Evolutionary conservation across 371 early-diverging fungal genomes (phyloP), one percentile per base, ranked within the genome.

Genomic region (Amoeboaphelidium protococcarum): DNA sequence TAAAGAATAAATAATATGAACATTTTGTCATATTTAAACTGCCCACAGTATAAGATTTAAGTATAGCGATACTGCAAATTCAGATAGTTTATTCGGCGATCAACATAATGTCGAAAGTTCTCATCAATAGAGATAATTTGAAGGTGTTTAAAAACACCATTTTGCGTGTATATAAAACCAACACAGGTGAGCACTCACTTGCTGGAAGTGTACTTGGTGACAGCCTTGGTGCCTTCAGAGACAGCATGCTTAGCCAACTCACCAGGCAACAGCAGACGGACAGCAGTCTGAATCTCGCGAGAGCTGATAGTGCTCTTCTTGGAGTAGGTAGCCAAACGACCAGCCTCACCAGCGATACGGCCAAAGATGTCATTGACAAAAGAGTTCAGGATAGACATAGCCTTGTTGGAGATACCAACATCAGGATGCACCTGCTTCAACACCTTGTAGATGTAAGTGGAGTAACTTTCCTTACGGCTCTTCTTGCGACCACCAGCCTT

Each of bases 281-380:
- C 87, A 48, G 87, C 74, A 37, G 86, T 85, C 67, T 90, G 88
- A 62, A 90, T 82, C 66, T 90, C 90, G 58, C 90, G 80, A 41
- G 86, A 85, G 46, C 80, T 75, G 69, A 90, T 87, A 65, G 90
- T 87, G 47, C 82, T 78, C 45, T 76, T 71, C 78, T 86, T 86
- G 80, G 80, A 83, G 76, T 84, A 81, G 41, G 82, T 66, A 52
- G 87, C 83, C 23, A 83, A 73, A 70, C 44, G 16, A 25, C 64
- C 63, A 2, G 64, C 59, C 49, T 64, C 64, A n/a, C 45, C 47
- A 40, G 66, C 68, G 50, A 87, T 83, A 54, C 87, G 82, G 64
- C 86, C 87, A 58, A 89, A 91, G 66, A 91, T 86, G 61, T 91
- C 92, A 69, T 82, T 80, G 61, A 91, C 89, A 61, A 91, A 91